Evolutionary conservation across 2,329 filamentous ascomycete species (phyloP).

Genomic region (Nemania sp.): DNA sequence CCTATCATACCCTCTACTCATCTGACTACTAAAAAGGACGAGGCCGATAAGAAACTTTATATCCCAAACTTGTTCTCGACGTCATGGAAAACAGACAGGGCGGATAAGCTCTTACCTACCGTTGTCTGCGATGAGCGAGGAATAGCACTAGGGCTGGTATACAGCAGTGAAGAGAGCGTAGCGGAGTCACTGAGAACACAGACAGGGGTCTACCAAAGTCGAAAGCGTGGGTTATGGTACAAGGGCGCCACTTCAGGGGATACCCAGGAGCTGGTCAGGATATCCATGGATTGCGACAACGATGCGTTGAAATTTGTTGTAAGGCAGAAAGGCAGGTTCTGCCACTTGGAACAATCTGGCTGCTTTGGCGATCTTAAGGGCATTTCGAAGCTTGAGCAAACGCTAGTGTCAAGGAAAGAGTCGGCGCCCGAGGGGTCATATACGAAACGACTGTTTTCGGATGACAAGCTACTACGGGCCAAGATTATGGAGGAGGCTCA

Average conservation of each 20-base stretch:
- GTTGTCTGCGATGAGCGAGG: conserved; percentile 89
- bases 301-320: conserved; percentile 92
- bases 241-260: conserved; percentile 96
- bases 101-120: conserved; percentile 84
- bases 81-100: conserved; percentile 77
- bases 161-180: conserved; percentile 91
- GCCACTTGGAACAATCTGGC: conserved; percentile 86
- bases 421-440: conserved; percentile 90
- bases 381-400: conserved; percentile 83
- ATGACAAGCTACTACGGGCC: conserved; percentile 83
- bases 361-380: conserved; percentile 89
- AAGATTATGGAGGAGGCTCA: conserved; percentile 99
- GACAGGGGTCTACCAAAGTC: conserved; percentile 89
- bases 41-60: conserved; percentile 60
- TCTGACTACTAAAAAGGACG: conserved; percentile 69
- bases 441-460: conserved; percentile 88
- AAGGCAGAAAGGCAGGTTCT: conserved; percentile 89
- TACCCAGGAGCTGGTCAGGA: conserved; percentile 82
- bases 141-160: conserved; percentile 83
- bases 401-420: conserved; percentile 76
- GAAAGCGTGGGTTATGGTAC: conserved; percentile 94
- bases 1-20: conserved; percentile 73
- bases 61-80: conserved; percentile 72
- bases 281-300: conserved; percentile 89
- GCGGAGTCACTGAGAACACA: conserved; percentile 79